phyloP scores from a whole-genome alignment of 208 protist genomes.

The Porcisia deanei region DNA sequence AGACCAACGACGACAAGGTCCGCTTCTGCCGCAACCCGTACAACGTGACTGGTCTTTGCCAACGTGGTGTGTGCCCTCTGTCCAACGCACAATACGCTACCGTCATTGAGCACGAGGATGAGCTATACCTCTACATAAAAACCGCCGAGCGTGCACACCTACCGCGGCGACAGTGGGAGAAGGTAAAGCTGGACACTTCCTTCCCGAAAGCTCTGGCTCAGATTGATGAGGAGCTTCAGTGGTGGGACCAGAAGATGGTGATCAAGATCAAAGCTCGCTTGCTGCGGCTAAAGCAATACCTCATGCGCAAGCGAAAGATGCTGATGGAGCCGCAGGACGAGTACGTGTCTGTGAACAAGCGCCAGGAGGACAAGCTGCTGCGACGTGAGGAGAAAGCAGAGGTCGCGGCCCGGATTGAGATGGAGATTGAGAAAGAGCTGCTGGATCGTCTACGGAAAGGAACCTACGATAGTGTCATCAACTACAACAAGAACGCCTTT shows the following conservation, averaged over 20 bases:
- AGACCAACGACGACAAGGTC: constrained; percentile 92
- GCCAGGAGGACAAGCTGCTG: constrained; percentile 95
- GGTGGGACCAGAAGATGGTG: constrained; percentile 94
- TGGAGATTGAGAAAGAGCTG: constrained; percentile 98
- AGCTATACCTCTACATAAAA: constrained; percentile 98
- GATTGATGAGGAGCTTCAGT: constrained; percentile 97
- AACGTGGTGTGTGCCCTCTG: constrained; percentile 96
- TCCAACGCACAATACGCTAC: constrained; percentile 99
- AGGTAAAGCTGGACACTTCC: constrained; percentile 96
- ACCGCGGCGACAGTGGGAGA: constrained; percentile 98
- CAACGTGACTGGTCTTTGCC: constrained; percentile 99
- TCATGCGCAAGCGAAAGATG: constrained; percentile 98
- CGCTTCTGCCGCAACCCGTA: constrained; percentile 99
- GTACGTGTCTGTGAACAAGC: constrained; percentile 97
- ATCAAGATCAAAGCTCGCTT: constrained; percentile 98
- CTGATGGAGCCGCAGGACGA: constrained; percentile 92
- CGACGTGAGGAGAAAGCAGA: constrained; percentile 96
- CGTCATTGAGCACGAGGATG: constrained; percentile 96
- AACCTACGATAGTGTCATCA: constrained; percentile 91
- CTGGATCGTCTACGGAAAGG: constrained; percentile 95
- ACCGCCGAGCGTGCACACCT: constrained; percentile 98
- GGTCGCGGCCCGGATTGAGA: constrained; percentile 95
- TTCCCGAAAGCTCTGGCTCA: constrained; percentile 95
- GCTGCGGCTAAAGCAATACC: constrained; percentile 97
- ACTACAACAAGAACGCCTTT: constrained; percentile 89